Conservation (phyloP, 139 green algal species). For the Micromonas commoda region DNA sequence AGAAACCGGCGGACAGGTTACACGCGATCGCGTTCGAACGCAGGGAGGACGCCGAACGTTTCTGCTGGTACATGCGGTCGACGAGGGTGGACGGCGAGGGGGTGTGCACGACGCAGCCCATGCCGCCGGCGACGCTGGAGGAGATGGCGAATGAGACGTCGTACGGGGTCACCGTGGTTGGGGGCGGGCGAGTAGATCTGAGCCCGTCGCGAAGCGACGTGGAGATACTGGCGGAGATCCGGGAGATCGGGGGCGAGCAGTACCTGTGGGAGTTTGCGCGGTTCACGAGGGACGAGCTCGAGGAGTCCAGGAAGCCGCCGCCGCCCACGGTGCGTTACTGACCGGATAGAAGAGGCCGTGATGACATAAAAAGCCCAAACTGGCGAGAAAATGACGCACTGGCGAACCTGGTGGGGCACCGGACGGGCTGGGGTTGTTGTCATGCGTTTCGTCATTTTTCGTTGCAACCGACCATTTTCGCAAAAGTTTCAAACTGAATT, state of each 20-base stretch:
- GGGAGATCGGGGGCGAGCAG: slow-evolving; percentile 7
- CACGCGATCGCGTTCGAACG: slow-evolving; percentile 10
- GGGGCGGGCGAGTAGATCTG: neutral
- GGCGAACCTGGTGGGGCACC: too few relatives aligned
- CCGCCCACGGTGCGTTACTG: neutral
- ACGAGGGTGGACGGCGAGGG: neutral
- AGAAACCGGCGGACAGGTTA: slow-evolving; percentile 4
- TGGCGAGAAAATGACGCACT: too few relatives aligned
- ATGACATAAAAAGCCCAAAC: too few relatives aligned
- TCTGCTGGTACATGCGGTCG: slow-evolving; percentile 1
- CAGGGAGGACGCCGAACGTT: neutral
- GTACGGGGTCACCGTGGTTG: slow-evolving; percentile 6
- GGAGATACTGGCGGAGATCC: neutral
- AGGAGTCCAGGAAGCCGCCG: neutral
- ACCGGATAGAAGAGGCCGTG: too few relatives aligned
- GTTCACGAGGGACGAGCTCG: neutral
- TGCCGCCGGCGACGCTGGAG: neutral
- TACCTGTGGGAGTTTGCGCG: slow-evolving; percentile 19
- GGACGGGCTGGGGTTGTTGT: too few relatives aligned
- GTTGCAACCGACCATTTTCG: too few relatives aligned
- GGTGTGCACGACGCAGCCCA: neutral
- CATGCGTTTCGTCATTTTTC: too few relatives aligned
- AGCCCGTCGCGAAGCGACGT: neutral
- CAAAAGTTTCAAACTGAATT: too few relatives aligned
- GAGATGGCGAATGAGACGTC: neutral